These are phyloP conservation scores for Elsinoe perseae DNA, from an alignment of 2,329 filamentous ascomycete genomes.

Conservation along the genomic window DNA sequence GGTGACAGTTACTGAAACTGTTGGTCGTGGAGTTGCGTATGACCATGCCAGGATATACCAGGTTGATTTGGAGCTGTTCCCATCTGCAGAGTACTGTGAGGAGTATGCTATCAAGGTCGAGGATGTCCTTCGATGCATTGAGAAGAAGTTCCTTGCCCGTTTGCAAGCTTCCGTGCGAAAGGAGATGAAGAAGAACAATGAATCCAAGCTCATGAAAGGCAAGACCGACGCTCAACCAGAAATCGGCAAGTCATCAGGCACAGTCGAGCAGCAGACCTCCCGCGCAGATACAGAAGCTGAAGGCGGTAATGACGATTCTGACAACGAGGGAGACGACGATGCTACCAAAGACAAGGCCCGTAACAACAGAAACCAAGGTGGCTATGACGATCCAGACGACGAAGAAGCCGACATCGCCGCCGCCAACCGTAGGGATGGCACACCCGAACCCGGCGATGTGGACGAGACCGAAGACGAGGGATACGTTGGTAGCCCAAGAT, in stretches of 20 bases:
- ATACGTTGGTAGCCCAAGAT: conserved; percentile 35
- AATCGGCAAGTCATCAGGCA: conserved; percentile 57
- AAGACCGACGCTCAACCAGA: conserved; percentile 62
- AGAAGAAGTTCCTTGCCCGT: conserved; percentile 66
- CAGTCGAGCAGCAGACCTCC: conserved; percentile 43
- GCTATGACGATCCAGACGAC: conserved; percentile 87
- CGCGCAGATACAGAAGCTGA: conserved; percentile 41
- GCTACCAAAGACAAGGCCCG: conserved; percentile 63
- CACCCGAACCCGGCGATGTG: conserved; percentile 50
- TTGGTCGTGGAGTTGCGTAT: conserved; percentile 62
- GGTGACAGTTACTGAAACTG: conserved; percentile 69
- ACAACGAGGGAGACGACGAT: conserved; percentile 47
- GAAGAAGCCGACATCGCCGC: conserved; percentile 75
- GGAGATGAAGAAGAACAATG: conserved; percentile 71
- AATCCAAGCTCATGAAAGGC: conserved; percentile 47
- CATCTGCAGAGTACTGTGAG: conserved; percentile 69
- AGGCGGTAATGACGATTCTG: conserved; percentile 60
- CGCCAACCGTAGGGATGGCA: conserved; percentile 53
- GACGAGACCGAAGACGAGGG: conserved; percentile 51
- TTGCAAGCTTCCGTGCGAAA: conserved; percentile 63
- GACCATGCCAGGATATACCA: conserved; percentile 76
- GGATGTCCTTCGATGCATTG: conserved; percentile 73
- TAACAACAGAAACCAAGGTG: conserved; percentile 69
- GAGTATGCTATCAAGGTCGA: conserved; percentile 75
- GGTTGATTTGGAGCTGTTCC: conserved; percentile 75